These are phyloP conservation scores for Pleurotus djamor DNA, from an alignment of 768 basidiomycete genomes.

Conservation along the genomic window DNA sequence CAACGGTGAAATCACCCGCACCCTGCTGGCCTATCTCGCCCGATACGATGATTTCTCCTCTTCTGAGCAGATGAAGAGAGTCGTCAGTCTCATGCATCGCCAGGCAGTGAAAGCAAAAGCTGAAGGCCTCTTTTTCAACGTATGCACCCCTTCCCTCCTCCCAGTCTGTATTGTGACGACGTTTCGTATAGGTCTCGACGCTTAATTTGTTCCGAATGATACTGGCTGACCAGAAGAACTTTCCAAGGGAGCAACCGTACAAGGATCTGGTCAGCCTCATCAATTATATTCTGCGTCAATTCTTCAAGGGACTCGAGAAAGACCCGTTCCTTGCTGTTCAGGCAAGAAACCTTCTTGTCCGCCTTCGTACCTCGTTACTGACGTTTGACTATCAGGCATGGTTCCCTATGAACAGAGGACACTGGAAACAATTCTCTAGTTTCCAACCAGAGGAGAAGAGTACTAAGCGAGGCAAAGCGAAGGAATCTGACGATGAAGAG, in stretches of 20 bases:
- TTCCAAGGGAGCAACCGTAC: constrained; percentile 76
- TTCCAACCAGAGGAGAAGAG: constrained; percentile 60
- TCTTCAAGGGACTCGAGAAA: constrained; percentile 89
- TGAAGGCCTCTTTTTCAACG: constrained; percentile 95
- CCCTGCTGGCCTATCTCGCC: constrained; percentile 78
- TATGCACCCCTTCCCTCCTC: constrained; percentile 29
- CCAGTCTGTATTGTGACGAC: constrained; percentile 3
- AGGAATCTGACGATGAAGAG: constrained; percentile 33
- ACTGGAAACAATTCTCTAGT: constrained; percentile 85
- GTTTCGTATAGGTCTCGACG: constrained; percentile 74
- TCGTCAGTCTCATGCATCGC: constrained; percentile 86
- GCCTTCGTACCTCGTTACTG: constrained; percentile 1
- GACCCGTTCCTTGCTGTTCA: constrained; percentile 89
- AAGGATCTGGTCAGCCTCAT: constrained; percentile 85
- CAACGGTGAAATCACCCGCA: constrained; percentile 79
- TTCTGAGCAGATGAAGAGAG: constrained; percentile 85
- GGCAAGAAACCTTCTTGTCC: constrained; percentile 36
- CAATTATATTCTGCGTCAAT: constrained; percentile 84
- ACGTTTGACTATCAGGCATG: constrained; percentile 54
- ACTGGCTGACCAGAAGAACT: constrained; percentile 73
- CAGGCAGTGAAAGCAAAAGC: constrained; percentile 90
- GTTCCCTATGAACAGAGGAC: constrained; percentile 85
- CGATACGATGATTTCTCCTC: constrained; percentile 81
- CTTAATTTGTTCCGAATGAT: constrained; percentile 87
- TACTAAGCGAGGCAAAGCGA: constrained; percentile 27